Evolutionary conservation across 257 asterid species (phyloP).

Genomic region (Solanum rostratum): DNA sequence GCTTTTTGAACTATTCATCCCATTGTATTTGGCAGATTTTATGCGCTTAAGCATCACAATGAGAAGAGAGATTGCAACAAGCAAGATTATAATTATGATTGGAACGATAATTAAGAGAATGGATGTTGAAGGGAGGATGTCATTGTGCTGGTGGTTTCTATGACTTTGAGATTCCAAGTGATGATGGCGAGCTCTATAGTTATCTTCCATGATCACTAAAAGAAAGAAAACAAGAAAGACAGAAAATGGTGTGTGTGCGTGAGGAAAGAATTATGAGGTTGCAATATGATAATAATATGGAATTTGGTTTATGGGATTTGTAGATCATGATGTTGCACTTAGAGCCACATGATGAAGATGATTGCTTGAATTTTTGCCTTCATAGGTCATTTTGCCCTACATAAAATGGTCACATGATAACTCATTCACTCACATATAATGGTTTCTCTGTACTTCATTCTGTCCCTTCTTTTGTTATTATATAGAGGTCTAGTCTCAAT

Average conservation of each 20-base stretch:
- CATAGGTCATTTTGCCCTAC: constrained; percentile 2
- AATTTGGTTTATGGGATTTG: background rate
- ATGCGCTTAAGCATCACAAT: constrained; percentile 49
- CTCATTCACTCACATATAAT: constrained; percentile 7
- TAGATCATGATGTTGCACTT: background rate
- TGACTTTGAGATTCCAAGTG: constrained; percentile 7
- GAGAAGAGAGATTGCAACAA: constrained; percentile 41
- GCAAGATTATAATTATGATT: constrained; percentile 36
- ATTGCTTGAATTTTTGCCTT: background rate
- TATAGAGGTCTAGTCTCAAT: constrained; percentile 35
- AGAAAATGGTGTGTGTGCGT: background rate
- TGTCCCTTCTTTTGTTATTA: constrained; percentile 30
- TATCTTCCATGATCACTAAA: constrained; percentile 22
- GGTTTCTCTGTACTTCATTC: constrained; percentile 10
- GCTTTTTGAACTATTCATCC: background rate
- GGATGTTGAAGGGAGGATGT: constrained; percentile 34
- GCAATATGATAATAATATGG: background rate
- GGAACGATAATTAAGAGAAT: constrained; percentile 47
- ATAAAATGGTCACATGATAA: background rate
- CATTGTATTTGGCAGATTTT: constrained; percentile 11
- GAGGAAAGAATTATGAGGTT: background rate
- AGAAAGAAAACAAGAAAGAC: background rate
- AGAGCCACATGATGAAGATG: constrained; percentile 15
- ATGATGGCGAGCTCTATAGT: constrained; percentile 1
- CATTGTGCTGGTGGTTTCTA: constrained; percentile 17